Evolutionary conservation across 2,329 filamentous ascomycete species (phyloP).

Genomic region (Chaetomiaceae sp.): DNA sequence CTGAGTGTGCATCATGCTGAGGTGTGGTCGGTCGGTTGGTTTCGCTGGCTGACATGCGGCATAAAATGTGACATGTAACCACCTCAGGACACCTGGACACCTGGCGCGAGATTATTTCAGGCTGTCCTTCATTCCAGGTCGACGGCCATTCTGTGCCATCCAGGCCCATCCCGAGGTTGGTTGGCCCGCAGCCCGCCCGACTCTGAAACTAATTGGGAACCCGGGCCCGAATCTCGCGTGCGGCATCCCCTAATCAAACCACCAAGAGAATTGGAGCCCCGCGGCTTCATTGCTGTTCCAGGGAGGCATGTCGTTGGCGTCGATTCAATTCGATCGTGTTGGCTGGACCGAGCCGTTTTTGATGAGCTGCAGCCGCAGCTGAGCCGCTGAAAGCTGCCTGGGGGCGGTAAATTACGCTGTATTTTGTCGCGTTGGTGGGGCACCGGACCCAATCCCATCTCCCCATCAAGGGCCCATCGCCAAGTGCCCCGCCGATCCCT

Average conservation of each 20-base stretch:
- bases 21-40: neutral
- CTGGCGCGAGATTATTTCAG: too few species aligned
- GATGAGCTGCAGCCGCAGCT: slow-evolving; percentile 9
- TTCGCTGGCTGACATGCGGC: neutral
- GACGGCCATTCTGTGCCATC: too few species aligned
- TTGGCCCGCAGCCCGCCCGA: neutral
- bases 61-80: too few species aligned
- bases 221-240: slow-evolving; percentile 16
- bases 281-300: slow-evolving; percentile 3
- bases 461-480: neutral
- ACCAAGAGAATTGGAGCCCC: neutral
- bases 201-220: slow-evolving; percentile 11
- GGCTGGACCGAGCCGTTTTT: too few species aligned
- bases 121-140: too few species aligned
- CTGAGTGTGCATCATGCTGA: too few species aligned
- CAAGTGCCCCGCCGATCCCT: slow-evolving; percentile 10
- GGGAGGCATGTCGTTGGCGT: too few species aligned
- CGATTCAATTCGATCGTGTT: too few species aligned
- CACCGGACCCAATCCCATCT: neutral
- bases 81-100: too few species aligned
- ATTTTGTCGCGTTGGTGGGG: slow-evolving; percentile 7
- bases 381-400: neutral
- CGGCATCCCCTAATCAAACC: neutral
- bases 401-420: slow-evolving; percentile 6
- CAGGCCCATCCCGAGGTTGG: too few species aligned